A percentile compares a stretch with the other conserved stretches of the same genome.
phyloP scores from a whole-genome alignment of 2,329 filamentous ascomycete genomes.

The Claviceps sp. region DNA sequence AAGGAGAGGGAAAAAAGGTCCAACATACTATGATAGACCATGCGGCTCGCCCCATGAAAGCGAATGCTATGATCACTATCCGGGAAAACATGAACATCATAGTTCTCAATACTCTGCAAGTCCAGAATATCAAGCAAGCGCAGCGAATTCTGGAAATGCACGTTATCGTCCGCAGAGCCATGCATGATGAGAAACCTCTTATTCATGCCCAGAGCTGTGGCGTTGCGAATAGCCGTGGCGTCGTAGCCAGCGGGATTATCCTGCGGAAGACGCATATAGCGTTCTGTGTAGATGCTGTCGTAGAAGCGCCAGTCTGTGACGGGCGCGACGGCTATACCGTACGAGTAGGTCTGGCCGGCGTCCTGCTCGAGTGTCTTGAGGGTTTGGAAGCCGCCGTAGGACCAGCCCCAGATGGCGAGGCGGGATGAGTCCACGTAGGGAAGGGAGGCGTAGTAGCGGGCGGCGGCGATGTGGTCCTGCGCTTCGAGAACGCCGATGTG shows the following conservation, averaged over 20 bases:
- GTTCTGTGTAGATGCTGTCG: conserved; percentile 85
- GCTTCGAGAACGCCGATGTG: conserved; percentile 79
- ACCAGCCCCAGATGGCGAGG: conserved; percentile 97
- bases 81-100: conserved; percentile 92
- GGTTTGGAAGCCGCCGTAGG: conserved; percentile 88
- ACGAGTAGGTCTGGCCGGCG: conserved; percentile 78
- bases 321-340: conserved; percentile 95
- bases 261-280: conserved; percentile 93
- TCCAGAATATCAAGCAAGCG: conserved; percentile 79
- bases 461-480: conserved; percentile 80
- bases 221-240: conserved; percentile 60
- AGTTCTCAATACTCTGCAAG: conserved; percentile 71
- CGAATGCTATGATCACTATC: conserved; percentile 92
- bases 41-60: conserved; percentile 82
- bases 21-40: conserved; percentile 81
- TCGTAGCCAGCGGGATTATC: conserved; percentile 68
- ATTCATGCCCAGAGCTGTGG: conserved; percentile 56
- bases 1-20: conserved; percentile 3
- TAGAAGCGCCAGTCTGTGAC: conserved; percentile 99
- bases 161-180: conserved; percentile 91
- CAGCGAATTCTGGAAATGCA: conserved; percentile 91
- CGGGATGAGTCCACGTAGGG: conserved; percentile 69
- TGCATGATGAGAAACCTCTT: conserved; percentile 93
- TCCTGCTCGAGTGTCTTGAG: conserved; percentile 91
- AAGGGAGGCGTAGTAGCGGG: conserved; percentile 69